A percentile compares a stretch with the other conserved stretches of the same genome.
Conservation (phyloP, 139 green algal species). For the Haematococcus lacustris region DNA sequence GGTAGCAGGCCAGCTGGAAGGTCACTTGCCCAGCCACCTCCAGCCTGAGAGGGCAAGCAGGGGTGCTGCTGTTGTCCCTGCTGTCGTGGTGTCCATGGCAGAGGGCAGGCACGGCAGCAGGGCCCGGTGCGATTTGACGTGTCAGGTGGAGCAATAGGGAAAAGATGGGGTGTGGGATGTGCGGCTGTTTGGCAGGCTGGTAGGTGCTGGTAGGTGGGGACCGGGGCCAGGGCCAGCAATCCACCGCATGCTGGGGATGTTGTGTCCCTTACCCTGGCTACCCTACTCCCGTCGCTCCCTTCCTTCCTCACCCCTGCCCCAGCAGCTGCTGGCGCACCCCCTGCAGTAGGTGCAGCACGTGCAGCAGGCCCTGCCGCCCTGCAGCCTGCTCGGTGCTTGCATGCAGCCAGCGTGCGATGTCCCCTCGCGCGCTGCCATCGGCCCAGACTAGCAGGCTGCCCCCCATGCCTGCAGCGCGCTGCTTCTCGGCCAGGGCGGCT, state of each 20-base stretch:
- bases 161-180: too few relatives aligned
- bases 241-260: not conserved
- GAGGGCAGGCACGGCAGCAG: too few relatives aligned
- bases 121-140: too few relatives aligned
- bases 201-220: too few relatives aligned
- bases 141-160: too few relatives aligned
- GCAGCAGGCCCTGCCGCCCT: constrained; percentile 14
- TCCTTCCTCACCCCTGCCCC: constrained; percentile 19
- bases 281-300: not conserved
- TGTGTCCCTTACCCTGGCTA: too few relatives aligned
- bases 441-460: constrained; percentile 9
- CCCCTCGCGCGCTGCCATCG: constrained; percentile 26
- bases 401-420: constrained; percentile 36
- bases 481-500: constrained; percentile 15
- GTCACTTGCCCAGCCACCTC: constrained; percentile 45
- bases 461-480: constrained; percentile 15
- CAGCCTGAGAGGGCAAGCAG: too few relatives aligned
- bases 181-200: too few relatives aligned
- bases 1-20: constrained; percentile 66
- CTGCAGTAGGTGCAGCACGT: constrained; percentile 8
- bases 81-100: too few relatives aligned
- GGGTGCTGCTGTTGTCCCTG: too few relatives aligned
- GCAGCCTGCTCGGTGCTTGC: constrained; percentile 11
- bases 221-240: not conserved
- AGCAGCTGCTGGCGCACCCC: constrained; percentile 18